Evolutionary conservation across 192 early-diverging fungal species (phyloP), one percentile per base, ranked within the genome.

Genomic region (Haplosporangium gracile): DNA sequence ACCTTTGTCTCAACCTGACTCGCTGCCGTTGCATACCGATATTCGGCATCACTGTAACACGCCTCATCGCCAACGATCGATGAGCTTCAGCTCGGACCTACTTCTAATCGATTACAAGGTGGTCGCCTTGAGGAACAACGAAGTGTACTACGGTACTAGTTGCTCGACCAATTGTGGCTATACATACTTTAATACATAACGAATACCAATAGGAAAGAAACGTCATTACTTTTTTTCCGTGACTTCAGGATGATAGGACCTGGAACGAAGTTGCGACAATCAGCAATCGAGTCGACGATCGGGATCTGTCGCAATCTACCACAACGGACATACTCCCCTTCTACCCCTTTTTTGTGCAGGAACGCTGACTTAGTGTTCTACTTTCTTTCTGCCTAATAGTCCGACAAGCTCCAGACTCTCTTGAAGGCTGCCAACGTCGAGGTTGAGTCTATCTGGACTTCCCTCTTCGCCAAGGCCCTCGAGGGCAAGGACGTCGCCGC

Each of bases 391-490:
- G 20, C 45, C 38, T 7, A 38, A 70, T 89, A 95, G 95, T 96
- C 97, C 83, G 98, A 98, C 92, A 97, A 98, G 94, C 93, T 99
- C 79, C 91, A 93, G 91, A 90, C 96, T 74, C 92, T 99, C 91
- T 95, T 96, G 92, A 95, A 94, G 88, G 96, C 97, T 82, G 97
- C 98, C 82, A 96, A 96, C 90, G 83, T 97, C 81, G 92, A 95
- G 70, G 94, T 98, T 78, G 97, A 99, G 92, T 90, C 96, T 81
- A 96, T 99, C 94, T 99, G 97, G 97, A 95, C 95, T 87, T 91
- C 89, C 89, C 92, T 99, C 85, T 99, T 98, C 92, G 97, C 98
- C 93, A 99, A 99, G 95, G 98, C 98, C 73, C 95, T 99, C 85
- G 97, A 92, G 80, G 97, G 97, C 81, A 95, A 96, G 93, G 95